Percentiles rank a stretch among this genome's conserved stretches.
Evolutionary conservation across 495 filamentous ascomycete genomes (phyloP).

Genomic region (Hypoxylon lienhwacheense): DNA sequence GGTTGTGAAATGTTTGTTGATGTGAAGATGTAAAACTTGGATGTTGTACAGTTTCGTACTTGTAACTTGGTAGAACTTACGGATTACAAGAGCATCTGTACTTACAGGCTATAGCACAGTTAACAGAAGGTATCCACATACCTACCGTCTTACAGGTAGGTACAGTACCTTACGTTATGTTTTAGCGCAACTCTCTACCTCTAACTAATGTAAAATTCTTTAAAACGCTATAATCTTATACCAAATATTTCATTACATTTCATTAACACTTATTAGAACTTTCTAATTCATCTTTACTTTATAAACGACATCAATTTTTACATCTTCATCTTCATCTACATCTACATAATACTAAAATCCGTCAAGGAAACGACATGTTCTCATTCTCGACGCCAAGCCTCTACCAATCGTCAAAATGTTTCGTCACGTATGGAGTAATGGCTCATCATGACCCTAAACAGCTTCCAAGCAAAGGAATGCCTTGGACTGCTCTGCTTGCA

Average conservation of each 20-base stretch:
- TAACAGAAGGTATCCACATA: too few relatives aligned
- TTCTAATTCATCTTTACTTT: neutral
- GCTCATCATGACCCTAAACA: conserved; percentile 69
- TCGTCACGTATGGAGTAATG: conserved; percentile 67
- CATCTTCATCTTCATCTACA: neutral
- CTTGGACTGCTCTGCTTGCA: conserved; percentile 66
- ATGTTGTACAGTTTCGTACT: too few relatives aligned
- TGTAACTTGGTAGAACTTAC: too few relatives aligned
- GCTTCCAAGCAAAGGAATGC: conserved; percentile 68
- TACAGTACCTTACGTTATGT: neutral
- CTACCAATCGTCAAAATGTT: conserved; percentile 69
- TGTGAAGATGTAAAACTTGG: too few relatives aligned
- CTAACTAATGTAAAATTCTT: neutral
- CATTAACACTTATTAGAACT: neutral
- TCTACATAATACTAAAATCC: neutral
- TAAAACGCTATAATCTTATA: neutral
- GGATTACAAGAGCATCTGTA: too few relatives aligned
- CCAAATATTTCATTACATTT: neutral
- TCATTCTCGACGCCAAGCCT: conserved; percentile 57
- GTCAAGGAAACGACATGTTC: conserved; percentile 51
- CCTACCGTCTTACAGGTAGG: too few relatives aligned
- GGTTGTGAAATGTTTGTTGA: too few relatives aligned
- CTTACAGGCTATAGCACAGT: too few relatives aligned
- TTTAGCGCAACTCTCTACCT: conserved; percentile 2
- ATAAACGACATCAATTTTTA: conserved; percentile 5